These are phyloP conservation scores for Ormosia emarginata DNA, from an alignment of 306 rosid species.

Conservation along the genomic window DNA sequence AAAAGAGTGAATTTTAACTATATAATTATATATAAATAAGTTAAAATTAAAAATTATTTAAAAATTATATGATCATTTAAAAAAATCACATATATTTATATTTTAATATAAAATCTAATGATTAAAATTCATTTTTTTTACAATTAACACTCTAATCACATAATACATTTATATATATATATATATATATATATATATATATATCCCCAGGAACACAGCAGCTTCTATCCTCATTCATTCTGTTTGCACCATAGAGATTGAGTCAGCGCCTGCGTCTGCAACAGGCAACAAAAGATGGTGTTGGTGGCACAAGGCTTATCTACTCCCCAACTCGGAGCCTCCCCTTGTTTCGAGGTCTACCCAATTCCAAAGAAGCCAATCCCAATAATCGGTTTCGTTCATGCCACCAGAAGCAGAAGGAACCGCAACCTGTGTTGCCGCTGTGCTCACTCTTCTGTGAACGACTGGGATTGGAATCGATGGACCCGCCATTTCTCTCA, in stretches of 20 bases:
- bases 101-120: too few species aligned
- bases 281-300: slow-evolving; percentile 4
- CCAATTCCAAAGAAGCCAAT: slow-evolving; percentile 33
- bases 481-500: slow-evolving; percentile 81
- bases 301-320: slow-evolving; percentile 46
- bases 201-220: too few species aligned
- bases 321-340: slow-evolving; percentile 41
- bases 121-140: too few species aligned
- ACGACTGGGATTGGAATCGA: slow-evolving; percentile 64
- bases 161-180: too few species aligned
- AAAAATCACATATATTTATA: too few species aligned
- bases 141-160: too few species aligned
- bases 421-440: slow-evolving; percentile 39
- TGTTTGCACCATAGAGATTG: not conserved
- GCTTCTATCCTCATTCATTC: too few species aligned
- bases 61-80: too few species aligned
- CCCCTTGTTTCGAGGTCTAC: slow-evolving; percentile 34
- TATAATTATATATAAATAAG: too few species aligned
- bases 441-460: slow-evolving; percentile 29
- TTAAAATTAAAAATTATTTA: too few species aligned
- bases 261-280: not conserved
- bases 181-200: too few species aligned
- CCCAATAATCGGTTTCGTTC: not conserved
- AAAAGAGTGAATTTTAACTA: too few species aligned
- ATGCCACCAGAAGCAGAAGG: slow-evolving; percentile 2